Evolutionary conservation across 768 basidiomycete species (phyloP).

Genomic region (Tephrocybe rancida): DNA sequence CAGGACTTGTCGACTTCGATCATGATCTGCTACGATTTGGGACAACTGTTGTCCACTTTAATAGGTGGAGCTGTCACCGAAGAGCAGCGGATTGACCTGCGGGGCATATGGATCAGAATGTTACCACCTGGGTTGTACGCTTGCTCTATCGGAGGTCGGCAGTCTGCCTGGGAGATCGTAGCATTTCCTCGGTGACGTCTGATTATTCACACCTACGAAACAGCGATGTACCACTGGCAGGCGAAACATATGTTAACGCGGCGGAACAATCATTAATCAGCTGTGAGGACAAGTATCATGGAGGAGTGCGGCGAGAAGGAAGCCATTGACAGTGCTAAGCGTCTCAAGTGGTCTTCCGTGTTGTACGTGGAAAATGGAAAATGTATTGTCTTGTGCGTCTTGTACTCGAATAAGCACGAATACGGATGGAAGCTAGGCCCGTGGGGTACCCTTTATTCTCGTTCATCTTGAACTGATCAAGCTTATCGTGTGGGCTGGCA

Average conservation of each 20-base stretch:
- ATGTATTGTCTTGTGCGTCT: constrained; percentile 11
- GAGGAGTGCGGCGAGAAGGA: constrained; percentile 1
- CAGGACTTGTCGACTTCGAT: constrained; percentile 12
- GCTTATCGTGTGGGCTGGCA: constrained; percentile 8
- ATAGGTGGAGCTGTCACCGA: background rate
- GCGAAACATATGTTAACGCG: background rate
- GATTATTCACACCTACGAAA: background rate
- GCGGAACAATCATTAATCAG: background rate
- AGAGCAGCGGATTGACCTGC: constrained; percentile 3
- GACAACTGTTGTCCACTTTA: background rate
- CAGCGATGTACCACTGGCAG: no score
- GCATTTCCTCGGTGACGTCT: constrained; percentile 6
- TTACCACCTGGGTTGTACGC: background rate
- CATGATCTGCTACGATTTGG: constrained; percentile 9
- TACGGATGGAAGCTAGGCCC: constrained; percentile 13
- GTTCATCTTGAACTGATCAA: constrained; percentile 14
- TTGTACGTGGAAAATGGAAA: constrained; percentile 14
- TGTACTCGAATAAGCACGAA: background rate
- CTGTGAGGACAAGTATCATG: background rate
- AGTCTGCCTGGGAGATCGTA: background rate
- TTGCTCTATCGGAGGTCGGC: constrained; percentile 10
- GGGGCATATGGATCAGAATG: constrained; percentile 3
- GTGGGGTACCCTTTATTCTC: constrained; percentile 10
- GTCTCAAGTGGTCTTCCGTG: constrained; percentile 2
- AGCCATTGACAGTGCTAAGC: background rate